phyloP scores from a whole-genome alignment of 352 stramenopile species.

The Phytophthora cactorum region DNA sequence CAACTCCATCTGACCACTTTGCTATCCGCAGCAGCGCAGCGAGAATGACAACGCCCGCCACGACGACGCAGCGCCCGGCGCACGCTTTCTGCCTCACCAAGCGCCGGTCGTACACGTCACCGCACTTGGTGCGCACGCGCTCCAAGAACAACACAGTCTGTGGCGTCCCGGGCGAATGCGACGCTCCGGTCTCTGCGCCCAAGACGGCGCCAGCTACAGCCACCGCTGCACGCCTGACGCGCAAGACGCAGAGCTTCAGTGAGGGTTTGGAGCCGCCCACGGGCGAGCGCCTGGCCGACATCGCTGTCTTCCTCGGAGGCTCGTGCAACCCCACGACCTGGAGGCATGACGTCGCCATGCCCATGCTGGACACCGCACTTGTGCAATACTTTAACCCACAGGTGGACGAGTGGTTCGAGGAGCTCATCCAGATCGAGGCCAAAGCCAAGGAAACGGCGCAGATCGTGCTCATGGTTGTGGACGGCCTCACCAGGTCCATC shows the following conservation, averaged over 20 bases:
- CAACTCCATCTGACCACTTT: neutral
- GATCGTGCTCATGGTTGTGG: conserved; percentile 88
- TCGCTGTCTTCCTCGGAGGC: conserved; percentile 83
- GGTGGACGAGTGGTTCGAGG: conserved; percentile 89
- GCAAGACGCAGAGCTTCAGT: conserved; percentile 65
- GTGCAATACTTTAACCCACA: conserved; percentile 91
- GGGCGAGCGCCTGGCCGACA: conserved; percentile 40
- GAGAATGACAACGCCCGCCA: conserved; percentile 23
- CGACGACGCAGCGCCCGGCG: conserved; percentile 28
- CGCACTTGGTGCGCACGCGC: conserved; percentile 48
- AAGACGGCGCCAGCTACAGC: conserved; percentile 18
- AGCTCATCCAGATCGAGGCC: conserved; percentile 85
- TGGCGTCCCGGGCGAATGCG: conserved; percentile 7
- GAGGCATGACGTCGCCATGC: conserved; percentile 79
- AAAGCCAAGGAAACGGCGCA: conserved; percentile 83
- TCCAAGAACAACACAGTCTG: conserved; percentile 35
- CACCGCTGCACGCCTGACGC: conserved; percentile 24
- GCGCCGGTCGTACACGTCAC: conserved; percentile 70
- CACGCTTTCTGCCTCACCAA: conserved; percentile 54
- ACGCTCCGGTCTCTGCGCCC: conserved; percentile 8
- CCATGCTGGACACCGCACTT: conserved; percentile 63
- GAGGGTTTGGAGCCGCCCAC: conserved; percentile 46
- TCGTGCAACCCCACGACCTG: conserved; percentile 92
- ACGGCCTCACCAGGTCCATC: conserved; percentile 78
- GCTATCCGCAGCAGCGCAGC: neutral